Evolutionary conservation across 1,139 yeast species (phyloP).

Genomic region (Candida albicans): DNA sequence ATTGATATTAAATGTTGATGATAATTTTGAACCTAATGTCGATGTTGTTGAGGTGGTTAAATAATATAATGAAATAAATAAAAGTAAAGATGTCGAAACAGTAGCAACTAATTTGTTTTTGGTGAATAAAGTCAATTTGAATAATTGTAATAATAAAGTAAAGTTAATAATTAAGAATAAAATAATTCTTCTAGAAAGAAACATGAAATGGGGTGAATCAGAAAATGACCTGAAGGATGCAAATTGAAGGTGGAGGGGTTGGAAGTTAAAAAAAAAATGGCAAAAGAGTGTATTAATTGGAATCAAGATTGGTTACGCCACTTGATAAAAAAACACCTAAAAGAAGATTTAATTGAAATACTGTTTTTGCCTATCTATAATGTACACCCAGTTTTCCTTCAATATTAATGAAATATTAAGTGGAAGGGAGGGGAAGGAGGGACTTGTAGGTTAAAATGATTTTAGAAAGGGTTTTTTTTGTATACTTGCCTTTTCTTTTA

Average conservation of each 20-base stretch:
- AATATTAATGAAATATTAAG: too few relatives aligned
- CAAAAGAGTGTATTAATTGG: too few relatives aligned
- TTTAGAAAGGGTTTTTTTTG: too few relatives aligned
- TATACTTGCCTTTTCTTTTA: too few relatives aligned
- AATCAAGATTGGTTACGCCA: too few relatives aligned
- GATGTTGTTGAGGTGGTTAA: slow-evolving; percentile 10
- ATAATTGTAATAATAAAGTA: slow-evolving; percentile 6
- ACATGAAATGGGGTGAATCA: slow-evolving; percentile 3
- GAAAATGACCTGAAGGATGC: not conserved
- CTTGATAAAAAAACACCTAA: too few relatives aligned
- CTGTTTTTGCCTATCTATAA: too few relatives aligned
- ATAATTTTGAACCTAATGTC: slow-evolving; percentile 4
- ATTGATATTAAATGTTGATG: too few relatives aligned
- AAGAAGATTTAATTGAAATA: too few relatives aligned
- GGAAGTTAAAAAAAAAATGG: not conserved
- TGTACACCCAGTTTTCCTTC: too few relatives aligned
- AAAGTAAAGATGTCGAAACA: slow-evolving; percentile 11
- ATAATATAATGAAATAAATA: slow-evolving; percentile 11
- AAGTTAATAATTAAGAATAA: slow-evolving; percentile 9
- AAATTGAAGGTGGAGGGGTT: not conserved
- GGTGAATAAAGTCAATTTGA: slow-evolving; percentile 14
- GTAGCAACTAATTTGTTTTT: slow-evolving; percentile 11
- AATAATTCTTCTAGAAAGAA: slow-evolving; percentile 6
- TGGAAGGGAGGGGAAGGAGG: too few relatives aligned
- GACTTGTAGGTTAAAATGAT: too few relatives aligned